Evolutionary conservation across 1,139 yeast species (phyloP).

Genomic region (Geotrichum europaeum): DNA sequence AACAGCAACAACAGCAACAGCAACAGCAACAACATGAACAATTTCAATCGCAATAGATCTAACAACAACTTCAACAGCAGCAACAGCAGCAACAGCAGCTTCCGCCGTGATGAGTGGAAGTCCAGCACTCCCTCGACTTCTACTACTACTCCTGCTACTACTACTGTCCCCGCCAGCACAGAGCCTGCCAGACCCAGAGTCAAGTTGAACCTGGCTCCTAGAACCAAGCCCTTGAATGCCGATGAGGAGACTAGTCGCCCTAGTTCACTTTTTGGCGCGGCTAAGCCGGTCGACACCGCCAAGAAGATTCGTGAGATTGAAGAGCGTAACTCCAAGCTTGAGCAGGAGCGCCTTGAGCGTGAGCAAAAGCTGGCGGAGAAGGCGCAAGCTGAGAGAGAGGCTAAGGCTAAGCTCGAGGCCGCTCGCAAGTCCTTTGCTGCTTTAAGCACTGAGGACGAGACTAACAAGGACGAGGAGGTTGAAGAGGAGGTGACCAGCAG

Average conservation of each 20-base stretch:
- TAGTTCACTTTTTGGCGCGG: constrained; percentile 33
- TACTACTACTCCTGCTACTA: not conserved
- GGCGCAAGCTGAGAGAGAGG: constrained; percentile 20
- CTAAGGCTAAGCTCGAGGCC: constrained; percentile 18
- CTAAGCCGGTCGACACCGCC: constrained; percentile 39
- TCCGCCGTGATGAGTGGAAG: constrained; percentile 1
- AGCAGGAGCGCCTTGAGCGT: constrained; percentile 27
- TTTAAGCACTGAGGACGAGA: constrained; percentile 61
- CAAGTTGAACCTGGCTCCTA: constrained; percentile 29
- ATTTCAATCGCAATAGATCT: not conserved
- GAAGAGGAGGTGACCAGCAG: constrained; percentile 25
- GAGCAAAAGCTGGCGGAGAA: constrained; percentile 19
- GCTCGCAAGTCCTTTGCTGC: constrained; percentile 47
- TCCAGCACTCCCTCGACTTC: not conserved
- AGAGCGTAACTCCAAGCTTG: constrained; percentile 27
- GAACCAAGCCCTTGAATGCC: constrained; percentile 26
- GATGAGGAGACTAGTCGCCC: constrained; percentile 22
- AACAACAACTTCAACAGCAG: not conserved
- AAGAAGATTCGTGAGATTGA: constrained; percentile 29
- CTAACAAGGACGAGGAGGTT: constrained; percentile 41
- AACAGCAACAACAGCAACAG: constrained; percentile 1
- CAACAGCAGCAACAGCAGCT: constrained; percentile 4
- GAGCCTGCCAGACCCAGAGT: constrained; percentile 21
- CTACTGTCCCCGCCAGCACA: constrained; percentile 14
- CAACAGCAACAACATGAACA: constrained; percentile 1